phyloP scores from a whole-genome alignment of 768 basidiomycete species.

The Psilocybe sp. region DNA sequence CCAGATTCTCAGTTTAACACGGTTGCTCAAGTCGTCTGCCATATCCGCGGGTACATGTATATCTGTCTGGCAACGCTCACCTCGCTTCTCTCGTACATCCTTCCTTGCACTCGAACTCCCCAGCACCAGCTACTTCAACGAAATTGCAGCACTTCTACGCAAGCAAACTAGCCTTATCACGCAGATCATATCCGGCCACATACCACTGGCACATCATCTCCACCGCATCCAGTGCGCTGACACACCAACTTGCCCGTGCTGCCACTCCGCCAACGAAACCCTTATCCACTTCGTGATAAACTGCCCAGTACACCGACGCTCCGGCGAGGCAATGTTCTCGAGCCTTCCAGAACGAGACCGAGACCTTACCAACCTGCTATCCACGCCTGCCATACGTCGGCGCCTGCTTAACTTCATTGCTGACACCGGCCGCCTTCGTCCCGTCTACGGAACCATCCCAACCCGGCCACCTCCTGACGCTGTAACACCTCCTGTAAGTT shows the following conservation, averaged over 20 bases:
- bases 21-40: too few species aligned
- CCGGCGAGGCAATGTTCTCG: background rate
- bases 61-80: background rate
- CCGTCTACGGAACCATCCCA: background rate
- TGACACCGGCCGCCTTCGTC: background rate
- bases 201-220: background rate
- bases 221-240: background rate
- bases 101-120: background rate
- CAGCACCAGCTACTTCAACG: background rate
- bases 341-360: background rate
- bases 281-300: background rate
- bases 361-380: background rate
- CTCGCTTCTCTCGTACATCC: background rate
- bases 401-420: background rate
- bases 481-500: background rate
- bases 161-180: background rate
- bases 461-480: background rate
- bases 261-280: background rate
- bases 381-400: background rate
- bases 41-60: too few species aligned
- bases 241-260: background rate
- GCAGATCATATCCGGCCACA: background rate
- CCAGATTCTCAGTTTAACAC: too few species aligned
- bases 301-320: background rate
- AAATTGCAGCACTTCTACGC: background rate